Base-by-base conservation (phyloP, 768 basidiomycete species). In the Mycena epipterygia region DNA sequence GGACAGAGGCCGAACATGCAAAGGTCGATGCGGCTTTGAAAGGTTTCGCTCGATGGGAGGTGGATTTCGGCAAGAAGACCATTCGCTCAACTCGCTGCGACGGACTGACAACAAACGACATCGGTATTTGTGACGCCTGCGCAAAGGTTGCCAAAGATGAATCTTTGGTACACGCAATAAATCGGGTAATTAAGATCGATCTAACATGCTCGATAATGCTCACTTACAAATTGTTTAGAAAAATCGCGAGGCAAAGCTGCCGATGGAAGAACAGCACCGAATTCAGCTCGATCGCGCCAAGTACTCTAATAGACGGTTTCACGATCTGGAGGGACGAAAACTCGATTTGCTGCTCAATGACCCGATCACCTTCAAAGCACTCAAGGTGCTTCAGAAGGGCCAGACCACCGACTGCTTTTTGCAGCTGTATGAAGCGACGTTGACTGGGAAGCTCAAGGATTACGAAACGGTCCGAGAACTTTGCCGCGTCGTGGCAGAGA, bases 321-420 rank as follows among this genome's bases (percentile, higher is more conserved):
- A 41, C 41, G 53, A 65, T 23, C 3, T 46, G 3, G 64, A 65
- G 19, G 64, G 11, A 3, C 52, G 64, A 27, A 56, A 56, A 21
- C 51, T 65, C 12, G 37, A 46, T 32, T 21, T 12, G 5, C 49
- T 33, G 17, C 53, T 65, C 41, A 42, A 30, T 9, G 53, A 65
- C 27, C 64, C 64, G 19, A n/a, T 65, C 39, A n/a, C 53, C 12
- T 65, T 65, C 30, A 56, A 56, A 12, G 64, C 64, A 5, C 30
- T 65, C 39, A 65, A 65, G 41, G n/a, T 23, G 1, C 53, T 65
- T 17, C 41, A 65, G 53, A 65, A 65, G 64, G 64, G 64, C 35
- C 27, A 65, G 53, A 42, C 27, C 2, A 65, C 64, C 1, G 52
- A 55, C 25, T 53, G 51, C 11, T 65, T 65, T 21, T n/a, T 65